Evolutionary conservation across 441 rosid species (phyloP), one percentile per base, ranked within the genome.

Genomic region (Populus hybrid): DNA sequence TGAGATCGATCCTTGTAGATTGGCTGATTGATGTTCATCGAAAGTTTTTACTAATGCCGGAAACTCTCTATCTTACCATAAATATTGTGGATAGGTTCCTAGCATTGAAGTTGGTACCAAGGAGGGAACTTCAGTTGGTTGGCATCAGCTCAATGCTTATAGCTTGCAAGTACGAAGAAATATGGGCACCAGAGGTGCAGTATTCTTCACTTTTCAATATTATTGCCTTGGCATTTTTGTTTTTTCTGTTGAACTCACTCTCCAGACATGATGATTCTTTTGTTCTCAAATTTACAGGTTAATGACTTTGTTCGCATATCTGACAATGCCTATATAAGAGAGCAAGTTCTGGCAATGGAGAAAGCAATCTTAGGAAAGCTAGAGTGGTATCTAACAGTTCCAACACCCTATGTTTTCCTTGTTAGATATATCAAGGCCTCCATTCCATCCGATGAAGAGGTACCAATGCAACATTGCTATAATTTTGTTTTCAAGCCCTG

Each of bases 131-230:
- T 53, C 97, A 95, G 84, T 87, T 93, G 80, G 80, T 93, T 5
- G 98, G 98, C 24, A 87, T 95, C 82, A 86, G 95, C 28, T 90
- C 98, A 66, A 84, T 89, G 87, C 93, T 93, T 59, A 89, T 90
- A 0, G 97, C 98, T 61, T 89, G 95, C 36, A 94, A 94, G 73
- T 94, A 94, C 72, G 98, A 94, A 82, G 98, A 95, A 75, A 95
- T 93, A 75, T 93, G 98, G 98, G 93, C 98, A 32, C 92, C 98
- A 7, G 94, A 93, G 89, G 93, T 88, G 11, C 7, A 8, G 53
- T 57, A 5, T 35, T 68, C 46, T 24, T 38, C 11, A 19, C 12
- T 12, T 57, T 50, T 68, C 10, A 26, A 6, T 14, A 24, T 26
- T 59, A 21, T 21, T 67, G n/a, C 42, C 50, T 64, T 64, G 42